Evolutionary conservation across 306 rosid species (phyloP), one percentile per base, ranked within the genome.

Genomic region (Dryas drummondii): DNA sequence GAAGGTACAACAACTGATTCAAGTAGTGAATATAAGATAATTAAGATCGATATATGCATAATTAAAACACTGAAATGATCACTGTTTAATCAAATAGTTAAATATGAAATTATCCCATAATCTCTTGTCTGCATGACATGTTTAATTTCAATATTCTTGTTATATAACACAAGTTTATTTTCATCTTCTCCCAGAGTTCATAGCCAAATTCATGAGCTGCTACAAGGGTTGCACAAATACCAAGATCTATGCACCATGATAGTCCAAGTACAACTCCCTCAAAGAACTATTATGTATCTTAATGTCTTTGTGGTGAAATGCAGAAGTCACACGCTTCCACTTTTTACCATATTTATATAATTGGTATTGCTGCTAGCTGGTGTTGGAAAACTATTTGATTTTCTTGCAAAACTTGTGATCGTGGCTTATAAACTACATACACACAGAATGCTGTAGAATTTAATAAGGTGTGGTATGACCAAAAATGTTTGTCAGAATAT

Each of bases 121-220:
- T 32, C 2, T 32, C 37, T 32, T 32, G 37, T 32, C 3, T 32
- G 37, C 37, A 32, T 32, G 37, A 1, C 37, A 32, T 32, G 2
- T 32, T 32, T 32, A 32, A 32, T 32, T 22, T 22, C 22, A 22
- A 22, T 22, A 22, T 22, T 22, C 22, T 22, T 22, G 22, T 22
- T 32, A 32, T 32, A 32, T 56, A 57, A 72, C 46, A 26, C 11
- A 27, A 73, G 58, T 72, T 73, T 58, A 2, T 5, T 67, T 13
- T 14, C 26, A 27, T 61, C 37, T 60, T 40, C 60, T n/a, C 59
- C 37, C 87, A 83, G 90, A 86, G 79, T 86, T 86, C 48, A 86
- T 83, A 51, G 87, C 87, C 3, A 86, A 78, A 68, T 83, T 83
- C 78, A 83, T 86, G 90, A 86, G 87, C 78, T 75, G 14, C 74